Evolutionary conservation across 495 filamentous ascomycete species (phyloP), one percentile per base, ranked within the genome.

Genomic region (Tuber calosporum): DNA sequence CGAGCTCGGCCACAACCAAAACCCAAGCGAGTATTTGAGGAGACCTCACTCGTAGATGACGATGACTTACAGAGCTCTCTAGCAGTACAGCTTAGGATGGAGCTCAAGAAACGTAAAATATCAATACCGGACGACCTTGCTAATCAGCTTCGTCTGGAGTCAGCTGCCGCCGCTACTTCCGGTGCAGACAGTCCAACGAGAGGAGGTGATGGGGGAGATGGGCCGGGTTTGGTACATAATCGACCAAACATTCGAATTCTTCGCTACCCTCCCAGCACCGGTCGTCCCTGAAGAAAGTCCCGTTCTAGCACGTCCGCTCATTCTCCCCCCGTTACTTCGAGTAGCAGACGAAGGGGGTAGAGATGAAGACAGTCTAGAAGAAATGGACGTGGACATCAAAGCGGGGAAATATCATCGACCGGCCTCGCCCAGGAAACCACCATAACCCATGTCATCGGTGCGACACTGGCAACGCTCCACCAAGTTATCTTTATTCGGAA

Each of bases 201-300:
- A 19, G 80, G 75, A 7, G 84, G 84, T 1, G 85, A 83, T 0
- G 84, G 83, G 41, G 86, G 85, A 26, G 88, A 90, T 74, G 89
- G 88, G 38, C 87, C 87, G 22, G 94, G 94, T 40, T 85, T 97
- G 17, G 86, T 98, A n/a, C n/a, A n/a, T n/a, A 20, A 93, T 99
- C 72, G 93, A 97, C 76, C 94, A 98, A 81, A 97, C 94, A 19
- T 91, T 93, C 4, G 93, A 97, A 75, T 99, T 99, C 81, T 92
- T 99, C 38, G 90, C 93, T 30, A 92, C 93, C 76, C 82, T 99
- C 70, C 88, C 90, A 77, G 90, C 89, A 75, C 87, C 86, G 17
- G 84, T 84, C n/a, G 83, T 87, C n/a, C 88, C 89, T 87, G 85
- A 41, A 85, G 85, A 81, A 80, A 82, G 83, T 81, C 70, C 82